Evolutionary conservation across 495 filamentous ascomycete genomes (phyloP).

Genomic region (Penicillium dipodomyicola): DNA sequence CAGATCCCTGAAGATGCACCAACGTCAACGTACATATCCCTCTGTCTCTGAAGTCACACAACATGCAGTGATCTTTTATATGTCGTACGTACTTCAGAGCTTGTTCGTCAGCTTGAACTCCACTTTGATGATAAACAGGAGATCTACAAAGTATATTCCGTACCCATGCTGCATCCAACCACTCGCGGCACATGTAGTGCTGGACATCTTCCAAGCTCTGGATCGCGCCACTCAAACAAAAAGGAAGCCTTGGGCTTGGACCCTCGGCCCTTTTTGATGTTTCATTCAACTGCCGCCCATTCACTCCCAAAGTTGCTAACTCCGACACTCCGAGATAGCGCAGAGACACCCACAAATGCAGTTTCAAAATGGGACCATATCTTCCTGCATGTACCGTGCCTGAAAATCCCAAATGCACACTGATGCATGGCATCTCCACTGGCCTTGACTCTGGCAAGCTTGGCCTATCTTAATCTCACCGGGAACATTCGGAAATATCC

Average conservation of each 20-base stretch:
- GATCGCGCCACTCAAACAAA: neutral
- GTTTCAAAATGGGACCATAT: neutral
- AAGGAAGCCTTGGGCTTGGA: neutral
- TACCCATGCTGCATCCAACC: neutral
- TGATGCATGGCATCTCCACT: neutral
- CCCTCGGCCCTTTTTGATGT: neutral
- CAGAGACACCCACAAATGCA: neutral
- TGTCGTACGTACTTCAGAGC: neutral
- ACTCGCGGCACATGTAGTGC: neutral
- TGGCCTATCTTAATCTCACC: neutral
- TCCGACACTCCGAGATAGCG: neutral
- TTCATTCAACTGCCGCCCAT: neutral
- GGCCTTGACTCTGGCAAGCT: neutral
- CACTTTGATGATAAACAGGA: neutral
- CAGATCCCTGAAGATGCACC: conserved; percentile 16
- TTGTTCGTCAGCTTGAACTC: neutral
- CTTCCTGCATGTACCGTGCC: neutral
- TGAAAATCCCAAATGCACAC: neutral
- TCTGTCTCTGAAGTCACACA: neutral
- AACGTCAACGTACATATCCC: conserved; percentile 7
- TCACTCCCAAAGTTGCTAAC: neutral
- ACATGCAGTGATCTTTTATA: neutral
- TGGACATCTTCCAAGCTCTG: neutral
- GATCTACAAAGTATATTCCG: neutral
- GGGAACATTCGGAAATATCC: conserved; percentile 14